A percentile compares a stretch with the other conserved stretches of the same genome.
Evolutionary conservation across 2,329 filamentous ascomycete genomes (phyloP).

Genomic region (Paradendryphiella salina): DNA sequence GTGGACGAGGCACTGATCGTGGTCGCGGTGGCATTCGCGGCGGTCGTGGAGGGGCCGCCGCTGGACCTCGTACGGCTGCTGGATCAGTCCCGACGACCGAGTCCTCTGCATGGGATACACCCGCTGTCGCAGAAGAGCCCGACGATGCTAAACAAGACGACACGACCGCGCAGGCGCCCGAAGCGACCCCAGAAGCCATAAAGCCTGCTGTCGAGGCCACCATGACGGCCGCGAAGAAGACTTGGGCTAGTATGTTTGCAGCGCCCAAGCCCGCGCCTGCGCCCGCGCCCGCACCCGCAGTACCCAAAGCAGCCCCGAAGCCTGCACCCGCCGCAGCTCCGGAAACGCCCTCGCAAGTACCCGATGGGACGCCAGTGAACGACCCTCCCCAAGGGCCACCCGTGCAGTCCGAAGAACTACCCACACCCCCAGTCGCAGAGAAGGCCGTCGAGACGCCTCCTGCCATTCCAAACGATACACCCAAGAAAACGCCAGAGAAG

Average conservation of each 20-base stretch:
- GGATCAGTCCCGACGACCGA: slow-evolving; percentile 73
- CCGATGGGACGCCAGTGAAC: slow-evolving; percentile 45
- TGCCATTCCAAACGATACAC: slow-evolving; percentile 31
- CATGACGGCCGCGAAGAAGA: slow-evolving; percentile 53
- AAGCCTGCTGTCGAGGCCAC: slow-evolving; percentile 27
- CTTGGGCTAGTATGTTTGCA: slow-evolving; percentile 59
- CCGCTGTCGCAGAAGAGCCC: slow-evolving; percentile 33
- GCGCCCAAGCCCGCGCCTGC: slow-evolving; percentile 56
- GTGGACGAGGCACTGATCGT: slow-evolving; percentile 62
- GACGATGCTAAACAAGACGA: slow-evolving; percentile 32
- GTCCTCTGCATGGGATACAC: slow-evolving; percentile 64
- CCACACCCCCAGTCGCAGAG: slow-evolving; percentile 43
- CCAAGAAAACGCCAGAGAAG: slow-evolving; percentile 42
- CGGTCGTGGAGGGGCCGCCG: slow-evolving; percentile 65
- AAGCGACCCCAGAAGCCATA: slow-evolving; percentile 22
- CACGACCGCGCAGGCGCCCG: slow-evolving; percentile 20
- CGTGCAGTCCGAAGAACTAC: slow-evolving; percentile 48
- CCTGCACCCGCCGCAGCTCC: slow-evolving; percentile 43
- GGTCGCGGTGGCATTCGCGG: slow-evolving; percentile 58
- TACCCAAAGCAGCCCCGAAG: slow-evolving; percentile 43
- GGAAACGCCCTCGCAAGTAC: slow-evolving; percentile 40
- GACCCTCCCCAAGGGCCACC: slow-evolving; percentile 46
- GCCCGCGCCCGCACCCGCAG: slow-evolving; percentile 53
- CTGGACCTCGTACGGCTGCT: slow-evolving; percentile 58
- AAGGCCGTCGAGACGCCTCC: slow-evolving; percentile 43